Evolutionary conservation across 1,284 basidiomycete genomes (phyloP).

Genomic region (Schizophyllum commune): DNA sequence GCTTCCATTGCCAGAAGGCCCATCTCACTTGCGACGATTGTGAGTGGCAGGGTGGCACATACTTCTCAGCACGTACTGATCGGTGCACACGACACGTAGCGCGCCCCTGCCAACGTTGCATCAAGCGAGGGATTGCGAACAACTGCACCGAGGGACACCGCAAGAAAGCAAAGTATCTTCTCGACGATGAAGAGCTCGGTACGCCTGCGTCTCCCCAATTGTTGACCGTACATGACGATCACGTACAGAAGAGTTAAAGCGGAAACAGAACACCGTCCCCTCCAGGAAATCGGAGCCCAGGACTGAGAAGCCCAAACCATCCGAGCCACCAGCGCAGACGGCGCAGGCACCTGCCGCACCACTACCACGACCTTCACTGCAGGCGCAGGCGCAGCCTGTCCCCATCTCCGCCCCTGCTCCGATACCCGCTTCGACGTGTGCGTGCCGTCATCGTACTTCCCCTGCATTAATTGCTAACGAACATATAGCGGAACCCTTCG

Average conservation of each 20-base stretch:
- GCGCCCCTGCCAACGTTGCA: slow-evolving; percentile 90
- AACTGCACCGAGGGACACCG: slow-evolving; percentile 91
- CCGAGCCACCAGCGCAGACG: slow-evolving; percentile 1
- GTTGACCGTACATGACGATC: slow-evolving; percentile 30
- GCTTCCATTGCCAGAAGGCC: slow-evolving; percentile 91
- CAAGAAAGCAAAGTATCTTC: slow-evolving; percentile 96
- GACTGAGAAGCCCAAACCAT: slow-evolving; percentile 8
- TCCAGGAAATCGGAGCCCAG: slow-evolving; percentile 34
- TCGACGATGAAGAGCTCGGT: slow-evolving; percentile 90
- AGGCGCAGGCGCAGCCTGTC: slow-evolving; percentile 14
- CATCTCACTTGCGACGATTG: slow-evolving; percentile 98
- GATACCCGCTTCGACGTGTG: slow-evolving; percentile 1
- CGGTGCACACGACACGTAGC: slow-evolving; percentile 39
- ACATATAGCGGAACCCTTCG: slow-evolving; percentile 38
- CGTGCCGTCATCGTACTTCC: slow-evolving; percentile 4
- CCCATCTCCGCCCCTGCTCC: slow-evolving; percentile 3
- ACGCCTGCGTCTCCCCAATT: slow-evolving; percentile 22
- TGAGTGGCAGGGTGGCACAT: slow-evolving; percentile 31
- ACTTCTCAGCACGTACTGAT: slow-evolving; percentile 4
- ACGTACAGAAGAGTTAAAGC: slow-evolving; percentile 49
- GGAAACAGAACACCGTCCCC: slow-evolving; percentile 16
- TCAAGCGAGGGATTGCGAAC: slow-evolving; percentile 86
- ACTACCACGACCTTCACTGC: slow-evolving; percentile 18
- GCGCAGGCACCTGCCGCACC: slow-evolving; percentile 5
- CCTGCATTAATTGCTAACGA: slow-evolving; percentile 10